phyloP scores from a whole-genome alignment of 257 asterid genomes.

The Nicotiana paniculata region DNA sequence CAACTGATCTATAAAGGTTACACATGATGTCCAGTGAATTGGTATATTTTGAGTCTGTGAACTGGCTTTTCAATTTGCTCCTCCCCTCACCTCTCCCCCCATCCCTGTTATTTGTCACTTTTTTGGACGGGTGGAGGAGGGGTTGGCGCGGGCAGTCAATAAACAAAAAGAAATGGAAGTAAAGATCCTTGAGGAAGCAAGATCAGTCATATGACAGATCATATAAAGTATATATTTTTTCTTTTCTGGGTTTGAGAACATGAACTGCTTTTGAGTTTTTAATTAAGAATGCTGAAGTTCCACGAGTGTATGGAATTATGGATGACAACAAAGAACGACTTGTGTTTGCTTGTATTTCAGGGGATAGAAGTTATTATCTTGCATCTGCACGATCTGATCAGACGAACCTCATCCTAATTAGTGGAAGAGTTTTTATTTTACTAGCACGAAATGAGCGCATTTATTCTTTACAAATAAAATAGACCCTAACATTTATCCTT shows the following conservation, averaged over 20 bases:
- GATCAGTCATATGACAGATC: background rate
- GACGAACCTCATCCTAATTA: background rate
- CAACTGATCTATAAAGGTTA: background rate
- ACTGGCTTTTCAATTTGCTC: background rate
- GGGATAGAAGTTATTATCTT: background rate
- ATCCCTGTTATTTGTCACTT: background rate
- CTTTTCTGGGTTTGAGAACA: background rate
- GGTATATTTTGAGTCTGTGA: background rate
- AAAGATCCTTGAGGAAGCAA: background rate
- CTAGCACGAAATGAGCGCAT: background rate
- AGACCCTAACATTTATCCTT: background rate
- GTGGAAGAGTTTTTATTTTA: background rate
- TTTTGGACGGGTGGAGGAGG: background rate
- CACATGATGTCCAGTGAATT: background rate
- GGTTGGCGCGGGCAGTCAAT: background rate
- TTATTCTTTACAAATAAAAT: background rate
- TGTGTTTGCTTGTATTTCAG: background rate
- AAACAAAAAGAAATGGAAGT: background rate
- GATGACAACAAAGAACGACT: background rate
- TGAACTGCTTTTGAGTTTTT: background rate
- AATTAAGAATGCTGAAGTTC: background rate
- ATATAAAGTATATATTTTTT: too few species aligned
- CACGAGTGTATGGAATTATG: background rate
- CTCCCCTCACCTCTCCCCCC: accelerated
- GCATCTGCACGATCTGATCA: too few species aligned